These are phyloP conservation scores for Porodaedalea pini DNA, from an alignment of 1,284 basidiomycete species.

Conservation along the genomic window DNA sequence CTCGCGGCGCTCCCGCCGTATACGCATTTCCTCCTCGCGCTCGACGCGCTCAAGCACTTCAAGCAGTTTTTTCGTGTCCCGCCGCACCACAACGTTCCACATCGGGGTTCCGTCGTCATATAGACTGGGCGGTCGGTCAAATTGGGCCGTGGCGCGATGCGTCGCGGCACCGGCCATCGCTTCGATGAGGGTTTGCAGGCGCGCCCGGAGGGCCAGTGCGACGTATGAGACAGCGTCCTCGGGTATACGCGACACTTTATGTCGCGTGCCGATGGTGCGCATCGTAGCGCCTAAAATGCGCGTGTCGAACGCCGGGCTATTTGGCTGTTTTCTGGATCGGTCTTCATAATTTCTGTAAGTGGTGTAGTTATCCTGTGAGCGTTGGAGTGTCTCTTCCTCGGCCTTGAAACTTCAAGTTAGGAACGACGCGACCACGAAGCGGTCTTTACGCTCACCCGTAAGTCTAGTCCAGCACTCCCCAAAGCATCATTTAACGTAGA, in stretches of 20 bases:
- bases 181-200: slow-evolving; percentile 68
- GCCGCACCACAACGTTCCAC: slow-evolving; percentile 73
- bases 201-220: slow-evolving; percentile 71
- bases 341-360: slow-evolving; percentile 64
- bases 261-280: slow-evolving; percentile 55
- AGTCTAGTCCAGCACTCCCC: slow-evolving; percentile 78
- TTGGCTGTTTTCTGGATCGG: slow-evolving; percentile 67
- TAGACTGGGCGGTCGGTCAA: slow-evolving; percentile 59
- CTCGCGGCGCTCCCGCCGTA: slow-evolving; percentile 72
- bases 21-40: slow-evolving; percentile 73
- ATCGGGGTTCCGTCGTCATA: slow-evolving; percentile 67
- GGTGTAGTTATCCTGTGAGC: slow-evolving; percentile 57
- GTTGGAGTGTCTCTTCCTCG: slow-evolving; percentile 74
- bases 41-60: slow-evolving; percentile 70
- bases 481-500: slow-evolving; percentile 77
- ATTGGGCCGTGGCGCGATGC: slow-evolving; percentile 69
- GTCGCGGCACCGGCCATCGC: slow-evolving; percentile 67
- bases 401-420: slow-evolving; percentile 44
- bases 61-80: slow-evolving; percentile 73
- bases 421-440: neutral
- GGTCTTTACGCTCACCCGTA: slow-evolving; percentile 49
- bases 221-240: slow-evolving; percentile 75
- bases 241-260: slow-evolving; percentile 62
- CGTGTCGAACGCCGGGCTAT: slow-evolving; percentile 60
- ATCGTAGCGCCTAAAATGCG: slow-evolving; percentile 59